Conservation (phyloP, 108 stramenopile species). For the Skeletonema menzelii region DNA sequence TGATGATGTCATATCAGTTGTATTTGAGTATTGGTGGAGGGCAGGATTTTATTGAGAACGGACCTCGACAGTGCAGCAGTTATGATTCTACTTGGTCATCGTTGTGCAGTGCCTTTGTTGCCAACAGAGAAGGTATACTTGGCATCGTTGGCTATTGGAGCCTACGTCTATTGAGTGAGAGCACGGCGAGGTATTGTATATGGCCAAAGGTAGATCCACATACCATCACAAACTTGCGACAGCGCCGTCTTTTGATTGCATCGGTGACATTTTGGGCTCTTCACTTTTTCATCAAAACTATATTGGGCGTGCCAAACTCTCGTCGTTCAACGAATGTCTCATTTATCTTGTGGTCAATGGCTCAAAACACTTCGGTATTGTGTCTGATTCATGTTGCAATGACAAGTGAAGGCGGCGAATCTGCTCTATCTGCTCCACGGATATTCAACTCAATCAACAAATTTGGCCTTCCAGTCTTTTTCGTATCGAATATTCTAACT, state of each 20-base stretch:
- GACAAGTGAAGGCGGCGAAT: neutral
- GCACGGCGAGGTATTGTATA: conserved; percentile 54
- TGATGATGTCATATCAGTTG: conserved; percentile 64
- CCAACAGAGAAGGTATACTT: conserved; percentile 90
- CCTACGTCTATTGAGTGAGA: conserved; percentile 67
- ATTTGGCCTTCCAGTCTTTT: conserved; percentile 82
- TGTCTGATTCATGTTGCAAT: conserved; percentile 33
- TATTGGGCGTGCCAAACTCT: conserved; percentile 59
- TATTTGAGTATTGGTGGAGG: conserved; percentile 48
- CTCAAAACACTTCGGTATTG: conserved; percentile 65
- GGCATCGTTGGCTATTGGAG: conserved; percentile 77
- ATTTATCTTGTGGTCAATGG: conserved; percentile 72
- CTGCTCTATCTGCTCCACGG: conserved; percentile 32
- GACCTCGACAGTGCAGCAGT: conserved; percentile 45
- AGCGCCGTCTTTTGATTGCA: conserved; percentile 24
- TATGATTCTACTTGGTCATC: conserved; percentile 5
- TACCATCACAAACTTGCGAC: conserved; percentile 10
- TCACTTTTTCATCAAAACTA: conserved; percentile 20
- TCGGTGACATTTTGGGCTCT: conserved; percentile 36
- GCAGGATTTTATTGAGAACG: conserved; percentile 77
- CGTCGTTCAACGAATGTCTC: conserved; percentile 76
- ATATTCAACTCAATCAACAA: conserved; percentile 69
- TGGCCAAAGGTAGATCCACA: conserved; percentile 16
- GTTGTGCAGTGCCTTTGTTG: conserved; percentile 61
- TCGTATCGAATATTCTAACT: conserved; percentile 86